Evolutionary conservation across 2,329 filamentous ascomycete species (phyloP).

Genomic region (Cladophialophora yegresii): DNA sequence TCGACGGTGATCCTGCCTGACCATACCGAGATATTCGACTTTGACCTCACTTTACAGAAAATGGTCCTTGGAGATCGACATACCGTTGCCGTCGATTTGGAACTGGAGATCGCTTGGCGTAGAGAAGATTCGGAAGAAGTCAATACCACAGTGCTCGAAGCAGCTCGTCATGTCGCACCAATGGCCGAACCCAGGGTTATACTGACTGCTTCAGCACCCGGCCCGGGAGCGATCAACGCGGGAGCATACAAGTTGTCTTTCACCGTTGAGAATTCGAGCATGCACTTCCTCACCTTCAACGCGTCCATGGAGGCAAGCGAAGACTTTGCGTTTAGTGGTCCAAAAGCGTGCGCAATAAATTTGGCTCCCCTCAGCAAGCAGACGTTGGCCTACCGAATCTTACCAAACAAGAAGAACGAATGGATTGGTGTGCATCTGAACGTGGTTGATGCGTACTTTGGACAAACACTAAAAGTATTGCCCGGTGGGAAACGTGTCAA

Average conservation of each 20-base stretch:
- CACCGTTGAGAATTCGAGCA: constrained; percentile 89
- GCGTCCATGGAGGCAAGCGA: constrained; percentile 89
- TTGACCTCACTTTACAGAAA: constrained; percentile 75
- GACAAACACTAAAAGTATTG: constrained; percentile 80
- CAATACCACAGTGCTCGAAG: constrained; percentile 69
- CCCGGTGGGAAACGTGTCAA: constrained; percentile 68
- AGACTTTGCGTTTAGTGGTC: constrained; percentile 87
- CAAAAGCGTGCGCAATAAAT: constrained; percentile 77
- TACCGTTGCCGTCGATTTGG: constrained; percentile 71
- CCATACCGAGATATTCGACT: constrained; percentile 70
- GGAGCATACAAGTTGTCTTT: constrained; percentile 47
- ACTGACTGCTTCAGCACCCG: constrained; percentile 18
- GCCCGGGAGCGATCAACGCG: background rate
- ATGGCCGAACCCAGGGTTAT: constrained; percentile 85
- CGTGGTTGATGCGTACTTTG: constrained; percentile 88
- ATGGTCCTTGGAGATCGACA: constrained; percentile 77
- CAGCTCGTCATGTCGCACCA: constrained; percentile 78
- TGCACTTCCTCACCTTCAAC: constrained; percentile 92
- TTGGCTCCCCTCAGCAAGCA: constrained; percentile 79
- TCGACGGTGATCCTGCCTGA: constrained; percentile 58
- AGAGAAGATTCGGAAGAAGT: constrained; percentile 51
- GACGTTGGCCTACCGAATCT: constrained; percentile 69
- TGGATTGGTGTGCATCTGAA: constrained; percentile 74
- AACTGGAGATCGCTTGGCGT: constrained; percentile 75
- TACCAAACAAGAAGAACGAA: constrained; percentile 58